Percentiles rank a stretch among this genome's conserved stretches.
Conservation (phyloP, 257 asterid genomes). For the Fraxinus cuspidata region DNA sequence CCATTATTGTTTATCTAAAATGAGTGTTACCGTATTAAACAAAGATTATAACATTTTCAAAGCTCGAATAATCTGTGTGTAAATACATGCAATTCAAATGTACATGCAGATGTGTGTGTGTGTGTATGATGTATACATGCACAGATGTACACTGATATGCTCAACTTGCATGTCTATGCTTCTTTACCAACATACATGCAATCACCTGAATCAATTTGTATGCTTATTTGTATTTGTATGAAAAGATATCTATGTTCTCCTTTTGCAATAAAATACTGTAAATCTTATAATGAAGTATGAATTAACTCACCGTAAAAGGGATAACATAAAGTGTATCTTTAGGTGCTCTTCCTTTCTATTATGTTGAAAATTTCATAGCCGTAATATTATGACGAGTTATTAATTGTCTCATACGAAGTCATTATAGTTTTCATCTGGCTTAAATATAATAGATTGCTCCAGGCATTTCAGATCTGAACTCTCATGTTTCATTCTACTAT, state of each 20-base stretch:
- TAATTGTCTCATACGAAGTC: not conserved
- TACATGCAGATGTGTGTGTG: not conserved
- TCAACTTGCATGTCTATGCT: not conserved
- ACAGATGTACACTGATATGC: not conserved
- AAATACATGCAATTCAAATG: not conserved
- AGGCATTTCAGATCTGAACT: slow-evolving; percentile 14
- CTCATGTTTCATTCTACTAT: slow-evolving; percentile 12
- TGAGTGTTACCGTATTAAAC: not conserved
- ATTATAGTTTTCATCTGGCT: slow-evolving; percentile 1
- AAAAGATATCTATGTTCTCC: not conserved
- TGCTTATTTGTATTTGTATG: not conserved
- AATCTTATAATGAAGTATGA: not conserved
- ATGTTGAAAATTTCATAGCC: not conserved
- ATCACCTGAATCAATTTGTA: not conserved
- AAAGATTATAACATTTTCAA: not conserved
- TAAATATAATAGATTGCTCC: slow-evolving; percentile 5
- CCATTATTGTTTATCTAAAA: not conserved
- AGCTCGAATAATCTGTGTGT: not conserved
- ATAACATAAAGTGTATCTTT: slow-evolving; percentile 14
- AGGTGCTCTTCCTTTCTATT: slow-evolving; percentile 2
- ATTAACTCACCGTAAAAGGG: not conserved
- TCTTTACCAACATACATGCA: not conserved
- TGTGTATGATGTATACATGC: not conserved
- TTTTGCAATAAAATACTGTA: not conserved
- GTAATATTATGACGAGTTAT: slow-evolving; percentile 2